Evolutionary conservation across 805 yeast genomes (phyloP), one percentile per base, ranked within the genome.

Genomic region (Suhomyces faveliae): DNA sequence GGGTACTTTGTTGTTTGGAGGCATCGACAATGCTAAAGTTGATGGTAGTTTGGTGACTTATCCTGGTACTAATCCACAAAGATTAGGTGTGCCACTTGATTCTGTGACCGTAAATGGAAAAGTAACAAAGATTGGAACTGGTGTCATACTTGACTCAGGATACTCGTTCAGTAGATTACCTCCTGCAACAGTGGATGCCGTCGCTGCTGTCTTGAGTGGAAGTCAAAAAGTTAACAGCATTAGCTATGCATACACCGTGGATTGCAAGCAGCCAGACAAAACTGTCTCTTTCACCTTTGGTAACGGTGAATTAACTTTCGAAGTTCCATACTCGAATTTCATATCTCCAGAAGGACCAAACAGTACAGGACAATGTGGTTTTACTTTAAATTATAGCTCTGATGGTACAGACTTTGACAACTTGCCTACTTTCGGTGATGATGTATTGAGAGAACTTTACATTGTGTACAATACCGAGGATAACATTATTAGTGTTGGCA

Each of bases 391-490:
- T 13, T 23, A 33, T 22, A 17, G 21, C 12, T 27, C 38, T 8
- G 27, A 20, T n/a, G 43, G 20, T 11, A 20, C 4, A 12, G 15
- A 40, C 42, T 29, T 15, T 19, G 21, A 33, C 13, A 15, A 30
- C 9, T 27, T 20, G 21, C 47, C 47, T 23, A 42, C 75, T 5
- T 60, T 80, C 11, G 87, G 86, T 41, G 84, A 80, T 57, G 65
- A 76, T 3, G 76, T 82, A 60, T 59, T 83, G 48, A 68, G 77
- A 50, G 60, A 60, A 24, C 79, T 78, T 1, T 81, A 81, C 54
- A 70, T 76, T 35, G 84, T 80, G 40, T 83, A 73, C 49, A 85
- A 82, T 60, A 59, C 81, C 41, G 82, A 76, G 25, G 63, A 68
- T 38, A 56, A 63, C 25, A 69, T 70, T 44, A 55, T 79, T 19